phyloP scores from a whole-genome alignment of 2,329 filamentous ascomycete species.

The Huntiella bhutanensis region DNA sequence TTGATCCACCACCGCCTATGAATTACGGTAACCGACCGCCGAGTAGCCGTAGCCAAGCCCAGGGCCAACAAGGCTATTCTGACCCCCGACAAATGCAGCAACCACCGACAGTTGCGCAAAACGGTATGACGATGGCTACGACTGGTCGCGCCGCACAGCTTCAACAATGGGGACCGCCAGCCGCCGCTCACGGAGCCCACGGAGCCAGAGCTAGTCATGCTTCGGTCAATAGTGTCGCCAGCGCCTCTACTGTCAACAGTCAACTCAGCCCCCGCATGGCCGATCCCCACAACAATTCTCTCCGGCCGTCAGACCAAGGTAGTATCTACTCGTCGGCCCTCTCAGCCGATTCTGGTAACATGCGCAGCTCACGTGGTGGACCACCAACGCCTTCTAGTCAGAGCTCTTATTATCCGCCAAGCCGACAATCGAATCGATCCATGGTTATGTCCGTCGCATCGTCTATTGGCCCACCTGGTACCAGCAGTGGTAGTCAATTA shows the following conservation, averaged over 20 bases:
- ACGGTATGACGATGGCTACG: slow-evolving; percentile 47
- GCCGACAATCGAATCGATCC: slow-evolving; percentile 36
- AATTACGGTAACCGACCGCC: slow-evolving; percentile 17
- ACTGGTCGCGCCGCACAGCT: slow-evolving; percentile 54
- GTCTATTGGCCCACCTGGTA: slow-evolving; percentile 19
- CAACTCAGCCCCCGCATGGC: slow-evolving; percentile 27
- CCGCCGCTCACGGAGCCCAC: slow-evolving; percentile 8
- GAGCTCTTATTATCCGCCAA: slow-evolving; percentile 33
- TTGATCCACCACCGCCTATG: slow-evolving; percentile 35
- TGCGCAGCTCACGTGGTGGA: slow-evolving; percentile 32
- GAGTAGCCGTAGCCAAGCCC: slow-evolving; percentile 25
- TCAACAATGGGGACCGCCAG: slow-evolving; percentile 54
- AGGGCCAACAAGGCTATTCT: slow-evolving; percentile 30
- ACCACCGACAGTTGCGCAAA: slow-evolving; percentile 26
- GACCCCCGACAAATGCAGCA: slow-evolving; percentile 22
- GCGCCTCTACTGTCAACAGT: slow-evolving; percentile 38
- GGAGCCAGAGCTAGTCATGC: slow-evolving; percentile 31
- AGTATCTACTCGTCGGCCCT: slow-evolving; percentile 22
- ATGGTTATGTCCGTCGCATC: slow-evolving; percentile 31
- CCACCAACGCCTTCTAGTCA: slow-evolving; percentile 37
- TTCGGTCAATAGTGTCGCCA: slow-evolving; percentile 24
- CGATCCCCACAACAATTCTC: slow-evolving; percentile 29
- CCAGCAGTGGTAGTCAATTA: slow-evolving; percentile 37
- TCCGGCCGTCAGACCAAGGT: slow-evolving; percentile 34
- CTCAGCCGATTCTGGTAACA: slow-evolving; percentile 12